Conservation (phyloP, 2,329 filamentous ascomycete genomes). For the Fusarium newnesense region DNA sequence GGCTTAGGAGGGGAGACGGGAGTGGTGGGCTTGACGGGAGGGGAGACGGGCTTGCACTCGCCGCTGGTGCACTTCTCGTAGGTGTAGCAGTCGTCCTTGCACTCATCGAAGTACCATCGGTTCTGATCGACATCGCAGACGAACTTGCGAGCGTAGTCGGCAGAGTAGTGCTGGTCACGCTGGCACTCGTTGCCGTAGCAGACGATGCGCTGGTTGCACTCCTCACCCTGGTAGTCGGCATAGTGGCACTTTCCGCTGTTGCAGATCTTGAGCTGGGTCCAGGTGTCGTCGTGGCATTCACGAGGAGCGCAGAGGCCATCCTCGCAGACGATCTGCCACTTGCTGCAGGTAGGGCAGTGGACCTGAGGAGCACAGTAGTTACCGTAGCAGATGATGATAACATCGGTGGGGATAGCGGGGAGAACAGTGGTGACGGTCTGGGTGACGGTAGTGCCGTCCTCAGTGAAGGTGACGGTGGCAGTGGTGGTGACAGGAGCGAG, state of each 20-base stretch:
- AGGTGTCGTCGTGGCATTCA: conserved; percentile 41
- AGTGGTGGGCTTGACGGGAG: conserved; percentile 2
- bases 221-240: conserved; percentile 44
- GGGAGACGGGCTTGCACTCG: conserved; percentile 39
- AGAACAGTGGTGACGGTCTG: conserved; percentile 38
- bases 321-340: conserved; percentile 48
- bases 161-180: conserved; percentile 41
- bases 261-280: conserved; percentile 49
- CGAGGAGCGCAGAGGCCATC: conserved; percentile 48
- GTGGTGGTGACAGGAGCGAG: conserved; percentile 41
- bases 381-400: conserved; percentile 45
- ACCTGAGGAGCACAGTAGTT: conserved; percentile 44
- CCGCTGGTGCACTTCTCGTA: conserved; percentile 42
- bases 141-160: conserved; percentile 46
- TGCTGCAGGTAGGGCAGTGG: conserved; percentile 44
- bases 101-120: conserved; percentile 46
- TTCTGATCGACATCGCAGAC: conserved; percentile 45
- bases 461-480: conserved; percentile 45
- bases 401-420: conserved; percentile 34
- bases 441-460: conserved; percentile 33
- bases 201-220: conserved; percentile 49
- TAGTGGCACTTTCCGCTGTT: conserved; percentile 44
- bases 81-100: conserved; percentile 45
- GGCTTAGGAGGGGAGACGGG: conserved; percentile 18
- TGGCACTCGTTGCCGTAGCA: conserved; percentile 48